Evolutionary conservation across 441 rosid genomes (phyloP), one percentile per base, ranked within the genome.

Genomic region (Daphne laureola): DNA sequence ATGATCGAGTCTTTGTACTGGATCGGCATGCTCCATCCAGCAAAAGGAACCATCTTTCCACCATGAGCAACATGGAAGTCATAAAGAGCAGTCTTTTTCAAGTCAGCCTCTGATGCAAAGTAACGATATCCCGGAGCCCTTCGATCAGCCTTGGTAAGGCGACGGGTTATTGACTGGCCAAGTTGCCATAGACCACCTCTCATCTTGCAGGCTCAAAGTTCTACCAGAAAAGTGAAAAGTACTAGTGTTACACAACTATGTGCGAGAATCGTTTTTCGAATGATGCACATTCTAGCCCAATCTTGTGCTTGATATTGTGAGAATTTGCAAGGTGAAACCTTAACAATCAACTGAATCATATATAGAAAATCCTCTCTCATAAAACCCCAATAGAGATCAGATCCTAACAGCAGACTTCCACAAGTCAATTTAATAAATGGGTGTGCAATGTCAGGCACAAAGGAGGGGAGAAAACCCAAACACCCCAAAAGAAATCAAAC

Each of bases 1-100:
- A 93, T 93, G 69, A 93, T 89, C 0, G 98, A 92, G 61, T 89
- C 98, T 72, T 87, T 92, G 81, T 89, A 92, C 69, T 89, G 98
- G 65, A 92, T 84, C 8, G 97, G 98, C 98, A 92, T 92, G 78
- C 96, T 77, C 97, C 97, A 92, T 55, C 96, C 97, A 49, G 98
- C 98, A 59, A 92, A 92, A 15, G 98, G 96, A 54, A 83, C 98
- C 97, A 89, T 92, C 78, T 92, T 92, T 56, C 81, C 96, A 4
- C 95, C 96, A 67, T 87, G 44, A 6, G 77, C 69, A 13, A 84
- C 80, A 35, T 92, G 98, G 73, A 86, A 89, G 58, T 89, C 96
- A 51, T 89, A 78, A 54, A 92, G 92, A 47, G 60, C 96, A 1
- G 97, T 92, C 62, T 87, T 89, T 68, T 89, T 92, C 47, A 89